Base-by-base conservation (phyloP, 192 early-diverging fungal species). In the Piromyces sp. region DNA sequence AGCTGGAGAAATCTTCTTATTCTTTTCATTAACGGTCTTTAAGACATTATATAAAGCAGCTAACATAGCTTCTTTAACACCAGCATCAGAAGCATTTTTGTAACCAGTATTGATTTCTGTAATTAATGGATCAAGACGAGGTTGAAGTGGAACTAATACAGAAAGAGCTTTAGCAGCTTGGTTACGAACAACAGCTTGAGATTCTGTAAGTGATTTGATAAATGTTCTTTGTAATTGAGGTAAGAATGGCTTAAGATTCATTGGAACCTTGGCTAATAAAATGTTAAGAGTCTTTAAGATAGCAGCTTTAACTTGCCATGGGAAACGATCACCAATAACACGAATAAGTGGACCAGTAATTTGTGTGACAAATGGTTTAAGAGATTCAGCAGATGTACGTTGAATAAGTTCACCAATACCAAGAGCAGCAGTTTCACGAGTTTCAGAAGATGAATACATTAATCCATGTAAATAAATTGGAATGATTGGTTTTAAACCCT, bases 171-270 rank as follows among this genome's bases (percentile, higher is more conserved):
- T 84, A 22, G 93, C 93, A 15, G 97, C 96, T 58, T 93, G 92
- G 40, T 89, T 89, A 37, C 96, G 94, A 9, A 99, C 93, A 22
- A 87, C 89, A n/a, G 91, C 85, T 28, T 33, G 30, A 5, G 92
- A 85, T 58, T 98, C 96, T 14, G 92, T 88, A 30, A 98, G 86
- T 3, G 91, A 93, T 84, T 97, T 97, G 81, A 95, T 92, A 84
- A 99, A 98, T 2, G 97, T 97, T 80, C 97, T 93, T 87, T 98
- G 96, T 42, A 98, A 92, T 89, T 99, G 97, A 33, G 97, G 97
- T 80, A 99, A 87, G 92, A 99, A 99, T 30, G 97, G 96, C 80
- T 96, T 97, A 81, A 98, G 89, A 83, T 94, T 90, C 30, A 93
- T 87, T 30, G 97, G 93, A 13, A 98, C 94, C 85, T 95, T 96